phyloP scores from a whole-genome alignment of 768 basidiomycete genomes.

The Pholiota molesta region DNA sequence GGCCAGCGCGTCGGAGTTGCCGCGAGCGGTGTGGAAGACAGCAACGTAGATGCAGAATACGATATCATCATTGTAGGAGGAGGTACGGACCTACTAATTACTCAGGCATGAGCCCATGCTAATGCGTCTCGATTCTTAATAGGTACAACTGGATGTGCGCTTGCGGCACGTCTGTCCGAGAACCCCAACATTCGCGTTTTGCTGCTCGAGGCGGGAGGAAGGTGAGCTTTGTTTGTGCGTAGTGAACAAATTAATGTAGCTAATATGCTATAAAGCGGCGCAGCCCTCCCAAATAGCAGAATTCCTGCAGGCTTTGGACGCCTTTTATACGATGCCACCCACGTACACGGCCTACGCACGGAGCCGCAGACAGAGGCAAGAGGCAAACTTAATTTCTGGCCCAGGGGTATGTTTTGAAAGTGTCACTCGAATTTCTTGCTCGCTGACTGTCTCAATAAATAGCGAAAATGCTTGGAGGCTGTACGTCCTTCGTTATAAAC shows the following conservation, averaged over 20 bases:
- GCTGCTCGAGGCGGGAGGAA: constrained; percentile 60
- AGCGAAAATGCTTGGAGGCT: constrained; percentile 72
- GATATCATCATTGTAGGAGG: constrained; percentile 60
- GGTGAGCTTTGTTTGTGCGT: constrained; percentile 36
- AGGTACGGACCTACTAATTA: constrained; percentile 32
- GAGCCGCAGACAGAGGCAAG: constrained; percentile 54
- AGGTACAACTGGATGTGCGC: constrained; percentile 64
- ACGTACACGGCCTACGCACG: constrained; percentile 55
- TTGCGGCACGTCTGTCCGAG: constrained; percentile 62
- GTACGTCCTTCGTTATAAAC: constrained; percentile 36
- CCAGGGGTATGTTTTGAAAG: constrained; percentile 48
- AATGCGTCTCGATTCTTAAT: neutral
- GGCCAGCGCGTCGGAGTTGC: constrained; percentile 18
- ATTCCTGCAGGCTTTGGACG: constrained; percentile 42
- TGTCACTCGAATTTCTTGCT: neutral
- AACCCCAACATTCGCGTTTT: constrained; percentile 52
- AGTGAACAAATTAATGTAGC: neutral
- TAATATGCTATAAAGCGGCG: constrained; percentile 38
- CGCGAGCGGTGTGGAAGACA: neutral
- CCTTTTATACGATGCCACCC: constrained; percentile 41
- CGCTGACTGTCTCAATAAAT: neutral
- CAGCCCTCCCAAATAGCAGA: constrained; percentile 37
- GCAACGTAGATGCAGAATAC: constrained; percentile 30
- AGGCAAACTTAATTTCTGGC: constrained; percentile 56
- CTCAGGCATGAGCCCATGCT: neutral